phyloP scores from a whole-genome alignment of 1,284 basidiomycete genomes.

The Termitomyces sp. region DNA sequence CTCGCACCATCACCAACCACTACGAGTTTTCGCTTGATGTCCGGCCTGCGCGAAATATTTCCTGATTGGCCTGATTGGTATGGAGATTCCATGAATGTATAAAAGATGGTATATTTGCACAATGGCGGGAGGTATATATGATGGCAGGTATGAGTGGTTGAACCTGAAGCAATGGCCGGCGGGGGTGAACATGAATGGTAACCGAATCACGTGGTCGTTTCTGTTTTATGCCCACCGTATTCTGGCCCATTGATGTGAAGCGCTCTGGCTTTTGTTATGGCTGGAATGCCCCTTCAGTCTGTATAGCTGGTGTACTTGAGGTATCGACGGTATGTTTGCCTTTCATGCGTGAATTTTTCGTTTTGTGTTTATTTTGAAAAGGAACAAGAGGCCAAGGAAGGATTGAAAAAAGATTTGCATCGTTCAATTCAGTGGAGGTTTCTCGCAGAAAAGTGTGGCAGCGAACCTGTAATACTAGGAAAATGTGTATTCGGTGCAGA shows the following conservation, averaged over 20 bases:
- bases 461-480: constrained; percentile 28
- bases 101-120: constrained; percentile 6
- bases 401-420: constrained; percentile 15
- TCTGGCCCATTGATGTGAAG: constrained; percentile 49
- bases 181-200: neutral
- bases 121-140: constrained; percentile 4
- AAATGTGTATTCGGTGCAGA: constrained; percentile 21
- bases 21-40: constrained; percentile 85
- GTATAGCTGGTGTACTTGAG: constrained; percentile 46
- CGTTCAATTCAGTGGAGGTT: constrained; percentile 22
- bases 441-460: constrained; percentile 23
- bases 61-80: constrained; percentile 24
- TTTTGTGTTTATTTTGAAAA: constrained; percentile 2
- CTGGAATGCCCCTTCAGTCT: constrained; percentile 40
- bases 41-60: constrained; percentile 52
- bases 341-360: neutral
- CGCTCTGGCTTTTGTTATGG: constrained; percentile 47
- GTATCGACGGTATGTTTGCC: constrained; percentile 26
- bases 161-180: constrained; percentile 4
- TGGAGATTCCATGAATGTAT: constrained; percentile 25
- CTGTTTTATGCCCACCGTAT: constrained; percentile 32
- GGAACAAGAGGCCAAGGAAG: constrained; percentile 16
- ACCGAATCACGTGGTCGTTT: constrained; percentile 31
- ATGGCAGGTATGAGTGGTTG: constrained; percentile 3
- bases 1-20: constrained; percentile 84